phyloP scores from a whole-genome alignment of 305 asterid genomes.

The Fraxinus velutina region DNA sequence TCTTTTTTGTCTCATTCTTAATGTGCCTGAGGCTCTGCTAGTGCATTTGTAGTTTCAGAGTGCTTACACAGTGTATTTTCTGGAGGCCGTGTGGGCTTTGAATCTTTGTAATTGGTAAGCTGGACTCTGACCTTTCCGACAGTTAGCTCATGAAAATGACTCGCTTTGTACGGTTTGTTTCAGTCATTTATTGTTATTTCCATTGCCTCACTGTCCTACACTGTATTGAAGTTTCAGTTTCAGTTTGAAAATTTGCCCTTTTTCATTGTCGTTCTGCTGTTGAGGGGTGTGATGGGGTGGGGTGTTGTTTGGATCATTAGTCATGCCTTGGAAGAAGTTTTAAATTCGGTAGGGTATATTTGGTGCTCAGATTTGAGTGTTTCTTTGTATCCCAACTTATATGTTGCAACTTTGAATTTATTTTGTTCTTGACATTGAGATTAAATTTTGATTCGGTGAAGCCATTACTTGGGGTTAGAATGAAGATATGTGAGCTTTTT shows the following conservation, averaged over 20 bases:
- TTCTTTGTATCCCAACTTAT: background rate
- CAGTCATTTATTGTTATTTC: background rate
- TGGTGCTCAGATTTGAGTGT: background rate
- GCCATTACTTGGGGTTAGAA: conserved; percentile 4
- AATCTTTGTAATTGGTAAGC: background rate
- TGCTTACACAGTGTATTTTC: background rate
- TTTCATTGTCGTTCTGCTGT: background rate
- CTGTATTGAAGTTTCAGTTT: background rate
- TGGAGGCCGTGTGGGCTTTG: background rate
- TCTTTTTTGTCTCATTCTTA: background rate
- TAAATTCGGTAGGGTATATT: background rate
- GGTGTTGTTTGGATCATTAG: background rate
- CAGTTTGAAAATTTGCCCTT: background rate
- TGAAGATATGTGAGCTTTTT: conserved; percentile 7
- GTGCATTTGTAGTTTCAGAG: background rate
- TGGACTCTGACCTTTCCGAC: background rate
- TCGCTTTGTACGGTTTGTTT: background rate
- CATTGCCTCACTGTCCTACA: background rate
- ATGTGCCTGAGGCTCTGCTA: background rate
- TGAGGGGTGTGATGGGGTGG: background rate
- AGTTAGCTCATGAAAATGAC: background rate
- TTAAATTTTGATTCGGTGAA: background rate
- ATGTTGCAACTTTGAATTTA: background rate
- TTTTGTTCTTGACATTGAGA: background rate
- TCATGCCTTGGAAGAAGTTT: background rate